A percentile compares a stretch with the other conserved stretches of the same genome.
Evolutionary conservation across 768 basidiomycete genomes (phyloP).

Genomic region (Suillus discolor): DNA sequence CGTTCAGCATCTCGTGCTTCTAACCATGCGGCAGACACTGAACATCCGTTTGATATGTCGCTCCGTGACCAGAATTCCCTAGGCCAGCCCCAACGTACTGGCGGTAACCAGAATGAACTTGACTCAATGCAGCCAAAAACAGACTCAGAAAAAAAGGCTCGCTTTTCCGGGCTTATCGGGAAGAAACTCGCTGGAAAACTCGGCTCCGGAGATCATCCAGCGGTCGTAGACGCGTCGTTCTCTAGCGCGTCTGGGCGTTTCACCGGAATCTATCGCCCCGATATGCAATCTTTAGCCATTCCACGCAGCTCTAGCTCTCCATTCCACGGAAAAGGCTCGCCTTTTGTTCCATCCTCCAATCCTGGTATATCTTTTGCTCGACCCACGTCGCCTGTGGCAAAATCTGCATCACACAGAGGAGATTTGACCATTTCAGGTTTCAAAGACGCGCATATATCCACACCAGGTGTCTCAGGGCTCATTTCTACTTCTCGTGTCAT

Average conservation of each 20-base stretch:
- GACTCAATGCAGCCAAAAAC: background rate
- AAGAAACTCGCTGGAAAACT: slow-evolving; percentile 2
- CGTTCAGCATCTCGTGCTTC: slow-evolving; percentile 8
- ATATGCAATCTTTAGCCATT: background rate
- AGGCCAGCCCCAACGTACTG: background rate
- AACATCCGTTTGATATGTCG: slow-evolving; percentile 2
- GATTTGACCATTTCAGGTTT: slow-evolving; percentile 4
- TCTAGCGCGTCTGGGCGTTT: background rate
- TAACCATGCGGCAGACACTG: background rate
- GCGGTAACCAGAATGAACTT: background rate
- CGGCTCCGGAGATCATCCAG: background rate
- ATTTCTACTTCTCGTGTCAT: slow-evolving; percentile 1
- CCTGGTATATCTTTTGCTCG: background rate
- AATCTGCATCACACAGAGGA: background rate
- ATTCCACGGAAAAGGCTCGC: background rate
- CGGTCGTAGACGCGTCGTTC: background rate
- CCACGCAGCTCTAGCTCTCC: background rate
- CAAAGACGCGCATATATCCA: slow-evolving; percentile 7
- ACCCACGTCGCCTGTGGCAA: background rate
- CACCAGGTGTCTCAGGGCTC: background rate
- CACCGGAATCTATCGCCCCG: background rate
- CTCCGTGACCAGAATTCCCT: background rate
- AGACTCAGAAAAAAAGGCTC: background rate
- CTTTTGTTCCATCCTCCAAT: background rate
- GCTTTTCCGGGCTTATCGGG: background rate